Base-by-base conservation (phyloP, 2,329 filamentous ascomycete genomes). In the Colletotrichum cordylinicola region DNA sequence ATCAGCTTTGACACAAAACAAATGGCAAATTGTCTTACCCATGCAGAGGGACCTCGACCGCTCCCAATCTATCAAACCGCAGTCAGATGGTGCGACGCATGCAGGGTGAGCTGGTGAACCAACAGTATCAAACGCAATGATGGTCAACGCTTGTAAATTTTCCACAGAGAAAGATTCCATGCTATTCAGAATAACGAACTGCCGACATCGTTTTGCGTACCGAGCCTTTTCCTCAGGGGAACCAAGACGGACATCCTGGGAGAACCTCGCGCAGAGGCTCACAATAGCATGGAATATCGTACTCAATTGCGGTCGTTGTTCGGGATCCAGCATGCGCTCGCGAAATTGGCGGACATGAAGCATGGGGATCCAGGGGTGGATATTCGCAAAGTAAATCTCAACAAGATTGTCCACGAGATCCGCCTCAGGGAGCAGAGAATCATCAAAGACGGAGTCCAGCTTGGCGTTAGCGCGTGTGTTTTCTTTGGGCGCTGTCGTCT, bases 331-430 rank as follows among this genome's bases (percentile, higher is more conserved):
- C 56, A 79, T 70, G 21, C 70, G 70, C 18, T 77, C 72, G 3
- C 81, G 76, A 24, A 83, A 83, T 52, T 80, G 77, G 55, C 74
- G 72, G 72, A 80, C 81, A 67, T 84, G 83, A 12, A 85, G 68
- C 67, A 85, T 83, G 6, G 83, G 83, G 15, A 86, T 85, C 82
- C 84, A 87, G 2, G 85, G 84, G 66, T 87, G 85, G 2, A 86
- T 80, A 3, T 80, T 72, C 1, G 74, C 70, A 56, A 86, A 86
- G 75, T 86, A 86, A 2, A 82, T 80, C 2, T 84, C 82, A 16
- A 84, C 79, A 9, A 85, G 77, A 8, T 78, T 75, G 33, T 82
- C 81, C 6, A 86, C 79, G 2, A 86, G 79, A 15, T 84, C 80
- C 7, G 81, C 79, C 6, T 82, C 77, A 6, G 83, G 74, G 4